phyloP scores from a whole-genome alignment of 2,329 filamentous ascomycete genomes.

The Nannizziopsis arthrosporioides region DNA sequence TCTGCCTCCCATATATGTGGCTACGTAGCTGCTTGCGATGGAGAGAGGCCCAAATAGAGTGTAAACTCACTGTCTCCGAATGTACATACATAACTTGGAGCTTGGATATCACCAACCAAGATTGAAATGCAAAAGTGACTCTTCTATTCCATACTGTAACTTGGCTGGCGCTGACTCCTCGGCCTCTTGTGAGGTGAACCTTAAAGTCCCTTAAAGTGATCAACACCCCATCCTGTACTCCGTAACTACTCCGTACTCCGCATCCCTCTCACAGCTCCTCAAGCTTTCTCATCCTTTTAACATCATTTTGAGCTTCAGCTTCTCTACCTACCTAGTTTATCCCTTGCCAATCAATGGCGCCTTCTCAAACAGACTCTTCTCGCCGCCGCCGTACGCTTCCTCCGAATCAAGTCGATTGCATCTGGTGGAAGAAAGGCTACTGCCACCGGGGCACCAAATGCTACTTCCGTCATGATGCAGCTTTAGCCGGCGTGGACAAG shows the following conservation, averaged over 20 bases:
- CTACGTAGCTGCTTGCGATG: too few relatives aligned
- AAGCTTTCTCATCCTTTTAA: neutral
- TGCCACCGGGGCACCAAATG: slow-evolving; percentile 18
- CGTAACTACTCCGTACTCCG: neutral
- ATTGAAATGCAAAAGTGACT: too few relatives aligned
- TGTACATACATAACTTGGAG: too few relatives aligned
- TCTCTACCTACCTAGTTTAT: neutral
- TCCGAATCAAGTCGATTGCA: slow-evolving; percentile 18
- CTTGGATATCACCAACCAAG: too few relatives aligned
- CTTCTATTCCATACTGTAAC: too few relatives aligned
- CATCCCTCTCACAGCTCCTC: neutral
- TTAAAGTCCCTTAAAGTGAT: too few relatives aligned
- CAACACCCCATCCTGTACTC: too few relatives aligned
- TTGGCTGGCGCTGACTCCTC: too few relatives aligned
- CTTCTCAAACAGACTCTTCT: neutral
- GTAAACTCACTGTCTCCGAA: too few relatives aligned
- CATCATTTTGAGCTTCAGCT: neutral
- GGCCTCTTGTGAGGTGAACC: too few relatives aligned
- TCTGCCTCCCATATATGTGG: too few relatives aligned
- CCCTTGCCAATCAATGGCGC: slow-evolving; percentile 3
- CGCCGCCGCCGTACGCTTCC: neutral
- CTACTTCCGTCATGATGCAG: slow-evolving; percentile 19
- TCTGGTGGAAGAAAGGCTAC: slow-evolving; percentile 21
- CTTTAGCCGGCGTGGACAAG: slow-evolving; percentile 15
- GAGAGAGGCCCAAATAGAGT: too few relatives aligned